Conservation (phyloP, 2,329 filamentous ascomycete species). For the Penicillium hordei region DNA sequence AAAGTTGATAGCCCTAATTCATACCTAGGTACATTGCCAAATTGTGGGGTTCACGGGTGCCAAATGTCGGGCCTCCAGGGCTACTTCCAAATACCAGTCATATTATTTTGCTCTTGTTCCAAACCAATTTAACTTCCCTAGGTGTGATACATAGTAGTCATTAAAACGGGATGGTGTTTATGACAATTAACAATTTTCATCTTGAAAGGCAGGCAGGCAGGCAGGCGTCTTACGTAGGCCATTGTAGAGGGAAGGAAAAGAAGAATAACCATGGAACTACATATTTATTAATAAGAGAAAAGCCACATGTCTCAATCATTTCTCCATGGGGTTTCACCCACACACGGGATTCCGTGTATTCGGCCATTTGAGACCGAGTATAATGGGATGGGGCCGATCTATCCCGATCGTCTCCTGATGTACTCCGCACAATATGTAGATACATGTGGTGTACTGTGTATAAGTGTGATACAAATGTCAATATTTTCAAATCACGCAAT, state of each 20-base stretch:
- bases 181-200: not conserved
- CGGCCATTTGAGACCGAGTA: conserved; percentile 4
- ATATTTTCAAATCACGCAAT: not conserved
- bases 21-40: not conserved
- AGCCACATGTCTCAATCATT: conserved; percentile 5
- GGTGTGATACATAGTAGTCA: not conserved
- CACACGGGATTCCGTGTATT: conserved; percentile 6
- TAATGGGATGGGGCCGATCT: conserved; percentile 3
- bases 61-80: not conserved
- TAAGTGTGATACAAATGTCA: not conserved
- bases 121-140: not conserved
- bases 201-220: too few relatives aligned
- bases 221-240: not conserved
- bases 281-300: not conserved
- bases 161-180: not conserved
- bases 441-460: not conserved
- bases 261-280: not conserved
- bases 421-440: not conserved
- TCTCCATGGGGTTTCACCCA: conserved; percentile 3
- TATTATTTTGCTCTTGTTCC: not conserved
- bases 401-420: conserved; percentile 1
- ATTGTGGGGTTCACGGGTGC: not conserved
- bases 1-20: not conserved
- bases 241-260: not conserved
- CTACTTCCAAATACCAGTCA: not conserved